phyloP scores from a whole-genome alignment of 2,329 filamentous ascomycete species.

The Fusarium sp. region DNA sequence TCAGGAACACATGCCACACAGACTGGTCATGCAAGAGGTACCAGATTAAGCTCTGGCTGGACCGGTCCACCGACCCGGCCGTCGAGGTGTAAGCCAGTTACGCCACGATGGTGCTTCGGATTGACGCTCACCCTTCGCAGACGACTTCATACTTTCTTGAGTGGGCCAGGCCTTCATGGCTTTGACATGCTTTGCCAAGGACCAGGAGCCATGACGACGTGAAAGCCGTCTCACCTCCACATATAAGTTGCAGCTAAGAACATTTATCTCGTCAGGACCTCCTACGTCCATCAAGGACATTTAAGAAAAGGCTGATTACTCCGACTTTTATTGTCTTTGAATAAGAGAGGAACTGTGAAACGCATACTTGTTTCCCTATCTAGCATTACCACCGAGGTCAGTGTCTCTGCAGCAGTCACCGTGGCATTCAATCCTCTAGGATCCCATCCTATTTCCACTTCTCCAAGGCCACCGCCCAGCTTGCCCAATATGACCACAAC shows the following conservation, averaged over 20 bases:
- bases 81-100: not conserved
- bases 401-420: not conserved
- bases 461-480: not conserved
- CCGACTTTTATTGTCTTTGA: not conserved
- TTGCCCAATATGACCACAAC: slow-evolving; percentile 32
- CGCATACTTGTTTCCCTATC: not conserved
- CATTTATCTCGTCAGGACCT: slow-evolving; percentile 28
- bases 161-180: slow-evolving; percentile 17
- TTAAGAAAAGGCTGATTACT: not conserved
- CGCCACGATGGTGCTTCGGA: slow-evolving; percentile 13
- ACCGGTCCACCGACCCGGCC: slow-evolving; percentile 14
- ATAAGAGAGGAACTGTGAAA: not conserved
- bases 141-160: slow-evolving; percentile 27
- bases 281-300: not conserved
- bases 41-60: slow-evolving; percentile 25
- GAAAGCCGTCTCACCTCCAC: not conserved
- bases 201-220: slow-evolving; percentile 5
- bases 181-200: slow-evolving; percentile 9
- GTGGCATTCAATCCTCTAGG: slow-evolving; percentile 5
- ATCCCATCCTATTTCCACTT: not conserved
- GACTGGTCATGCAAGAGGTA: not conserved
- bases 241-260: not conserved
- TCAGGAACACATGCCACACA: slow-evolving; percentile 13
- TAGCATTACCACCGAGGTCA: not conserved
- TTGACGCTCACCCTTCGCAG: slow-evolving; percentile 10